phyloP scores from a whole-genome alignment of 2,329 filamentous ascomycete species.

The Fusarium sp. region DNA sequence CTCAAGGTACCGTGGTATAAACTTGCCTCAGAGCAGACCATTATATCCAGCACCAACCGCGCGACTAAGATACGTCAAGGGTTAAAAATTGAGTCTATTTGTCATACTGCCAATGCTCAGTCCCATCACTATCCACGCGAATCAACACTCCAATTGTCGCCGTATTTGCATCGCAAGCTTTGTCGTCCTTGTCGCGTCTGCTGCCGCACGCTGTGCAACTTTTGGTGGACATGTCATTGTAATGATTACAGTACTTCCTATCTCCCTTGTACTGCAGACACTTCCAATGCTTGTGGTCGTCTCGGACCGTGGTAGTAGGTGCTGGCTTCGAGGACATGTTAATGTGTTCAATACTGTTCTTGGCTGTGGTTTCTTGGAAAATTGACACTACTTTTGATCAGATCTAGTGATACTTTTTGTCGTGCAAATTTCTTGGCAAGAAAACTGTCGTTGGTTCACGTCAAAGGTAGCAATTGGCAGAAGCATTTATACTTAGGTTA shows the following conservation, averaged over 20 bases:
- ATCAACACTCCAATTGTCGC: slow-evolving; percentile 1
- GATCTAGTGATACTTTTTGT: too few species aligned
- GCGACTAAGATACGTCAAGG: not conserved
- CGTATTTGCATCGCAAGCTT: not conserved
- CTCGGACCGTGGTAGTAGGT: slow-evolving; percentile 2
- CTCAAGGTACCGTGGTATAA: too few species aligned
- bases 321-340: not conserved
- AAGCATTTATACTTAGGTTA: not conserved
- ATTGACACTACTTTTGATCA: too few species aligned
- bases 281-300: slow-evolving; percentile 10
- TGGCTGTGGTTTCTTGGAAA: too few species aligned
- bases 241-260: not conserved
- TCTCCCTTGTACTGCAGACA: not conserved
- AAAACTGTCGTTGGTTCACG: too few species aligned
- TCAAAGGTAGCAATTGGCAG: too few species aligned
- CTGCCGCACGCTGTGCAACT: not conserved
- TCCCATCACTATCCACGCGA: not conserved
- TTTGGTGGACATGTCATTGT: not conserved
- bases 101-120: slow-evolving; percentile 6
- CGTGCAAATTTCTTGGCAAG: too few species aligned
- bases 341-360: too few species aligned
- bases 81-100: not conserved
- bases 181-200: not conserved
- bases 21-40: too few species aligned
- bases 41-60: too few species aligned